Evolutionary conservation across 805 yeast species (phyloP).

Genomic region (Lachancea nothofagi): DNA sequence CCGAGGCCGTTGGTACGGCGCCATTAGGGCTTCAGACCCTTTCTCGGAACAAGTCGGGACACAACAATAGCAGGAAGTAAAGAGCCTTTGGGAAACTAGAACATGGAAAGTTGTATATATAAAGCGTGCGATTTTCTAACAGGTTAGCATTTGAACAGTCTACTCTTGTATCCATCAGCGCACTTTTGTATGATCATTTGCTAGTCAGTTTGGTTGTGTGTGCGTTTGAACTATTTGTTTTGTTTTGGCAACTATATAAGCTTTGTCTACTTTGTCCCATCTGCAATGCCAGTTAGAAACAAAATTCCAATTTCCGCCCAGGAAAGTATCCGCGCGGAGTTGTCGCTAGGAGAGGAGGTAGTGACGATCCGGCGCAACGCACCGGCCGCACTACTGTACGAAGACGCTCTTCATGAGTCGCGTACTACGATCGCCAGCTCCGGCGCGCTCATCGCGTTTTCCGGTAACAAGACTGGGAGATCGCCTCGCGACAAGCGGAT

Average conservation of each 20-base stretch:
- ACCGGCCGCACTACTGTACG: slow-evolving; percentile 86
- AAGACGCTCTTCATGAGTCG: slow-evolving; percentile 85
- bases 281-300: slow-evolving; percentile 2
- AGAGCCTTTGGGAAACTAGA: no score
- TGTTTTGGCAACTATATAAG: neutral
- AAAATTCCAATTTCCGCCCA: slow-evolving; percentile 21
- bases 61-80: neutral
- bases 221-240: neutral
- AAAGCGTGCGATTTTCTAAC: no score
- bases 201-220: no score
- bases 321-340: slow-evolving; percentile 29
- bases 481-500: slow-evolving; percentile 98
- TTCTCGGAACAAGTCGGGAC: slow-evolving; percentile 1
- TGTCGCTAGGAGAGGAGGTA: slow-evolving; percentile 56
- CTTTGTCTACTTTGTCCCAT: neutral
- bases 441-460: slow-evolving; percentile 93
- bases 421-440: slow-evolving; percentile 88
- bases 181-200: no score
- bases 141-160: no score
- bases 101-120: no score
- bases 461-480: slow-evolving; percentile 95
- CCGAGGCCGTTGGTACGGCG: no score
- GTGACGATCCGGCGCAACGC: slow-evolving; percentile 77
- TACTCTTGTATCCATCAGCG: no score
- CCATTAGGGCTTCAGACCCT: no score